Evolutionary conservation across 2,329 filamentous ascomycete genomes (phyloP).

Genomic region (Xylaria sp.): DNA sequence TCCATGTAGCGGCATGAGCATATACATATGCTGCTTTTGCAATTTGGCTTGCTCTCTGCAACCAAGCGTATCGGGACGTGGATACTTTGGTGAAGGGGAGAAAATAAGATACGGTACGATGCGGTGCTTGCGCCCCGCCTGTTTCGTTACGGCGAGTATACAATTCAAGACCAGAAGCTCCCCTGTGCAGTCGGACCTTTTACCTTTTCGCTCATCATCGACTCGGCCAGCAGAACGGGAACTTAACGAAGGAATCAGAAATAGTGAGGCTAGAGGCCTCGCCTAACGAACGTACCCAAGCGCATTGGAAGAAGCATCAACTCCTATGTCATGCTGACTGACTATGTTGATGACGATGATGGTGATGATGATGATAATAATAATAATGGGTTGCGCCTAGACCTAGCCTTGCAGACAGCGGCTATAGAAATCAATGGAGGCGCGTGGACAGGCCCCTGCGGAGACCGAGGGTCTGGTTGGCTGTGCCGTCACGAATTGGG

Average conservation of each 20-base stretch:
- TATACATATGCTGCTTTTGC: constrained; percentile 8
- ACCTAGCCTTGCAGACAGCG: constrained; percentile 25
- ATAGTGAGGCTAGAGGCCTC: neutral
- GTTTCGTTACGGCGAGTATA: constrained; percentile 35
- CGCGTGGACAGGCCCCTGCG: constrained; percentile 14
- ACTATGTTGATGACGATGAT: neutral
- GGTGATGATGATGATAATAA: no score
- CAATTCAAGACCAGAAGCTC: constrained; percentile 47
- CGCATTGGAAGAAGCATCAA: constrained; percentile 5
- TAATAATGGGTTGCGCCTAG: no score
- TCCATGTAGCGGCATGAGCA: constrained; percentile 56
- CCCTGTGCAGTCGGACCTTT: constrained; percentile 52
- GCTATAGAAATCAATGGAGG: constrained; percentile 19
- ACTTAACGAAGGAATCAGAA: neutral
- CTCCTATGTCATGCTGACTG: neutral
- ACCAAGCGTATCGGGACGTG: constrained; percentile 19
- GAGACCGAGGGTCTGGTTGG: constrained; percentile 12
- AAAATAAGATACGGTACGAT: constrained; percentile 34
- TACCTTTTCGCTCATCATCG: constrained; percentile 54
- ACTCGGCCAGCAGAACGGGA: constrained; percentile 36
- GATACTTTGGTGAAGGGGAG: constrained; percentile 7
- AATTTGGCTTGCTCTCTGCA: constrained; percentile 26
- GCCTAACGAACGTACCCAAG: constrained; percentile 10
- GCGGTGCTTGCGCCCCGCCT: constrained; percentile 34
- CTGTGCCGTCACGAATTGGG: constrained; percentile 4